phyloP scores from a whole-genome alignment of 108 stramenopile genomes.

The Stephanodiscus minutulus region DNA sequence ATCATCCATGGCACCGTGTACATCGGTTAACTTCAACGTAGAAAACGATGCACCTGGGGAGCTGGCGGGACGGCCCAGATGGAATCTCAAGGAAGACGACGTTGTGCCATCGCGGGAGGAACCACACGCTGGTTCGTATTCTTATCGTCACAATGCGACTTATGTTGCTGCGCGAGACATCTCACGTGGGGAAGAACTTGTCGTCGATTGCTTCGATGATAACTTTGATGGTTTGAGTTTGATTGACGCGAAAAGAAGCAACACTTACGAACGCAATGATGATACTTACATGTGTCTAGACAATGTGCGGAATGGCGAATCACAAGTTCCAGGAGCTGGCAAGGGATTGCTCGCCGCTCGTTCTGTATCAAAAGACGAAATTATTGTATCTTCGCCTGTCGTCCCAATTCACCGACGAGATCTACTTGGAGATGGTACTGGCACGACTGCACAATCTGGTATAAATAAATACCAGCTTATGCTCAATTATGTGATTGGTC shows the following conservation, averaged over 20 bases:
- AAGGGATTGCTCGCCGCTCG: slow-evolving; percentile 43
- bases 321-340: slow-evolving; percentile 7
- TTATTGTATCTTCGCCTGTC: slow-evolving; percentile 44
- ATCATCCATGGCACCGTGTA: slow-evolving; percentile 54
- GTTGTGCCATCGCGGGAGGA: slow-evolving; percentile 26
- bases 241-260: slow-evolving; percentile 5
- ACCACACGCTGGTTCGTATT: slow-evolving; percentile 47
- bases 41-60: slow-evolving; percentile 16
- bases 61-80: slow-evolving; percentile 17
- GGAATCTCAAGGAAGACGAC: slow-evolving; percentile 22
- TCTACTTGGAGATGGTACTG: slow-evolving; percentile 28
- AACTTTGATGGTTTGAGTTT: slow-evolving; percentile 48
- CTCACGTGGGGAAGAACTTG: slow-evolving; percentile 60
- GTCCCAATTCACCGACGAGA: slow-evolving; percentile 49
- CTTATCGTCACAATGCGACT: slow-evolving; percentile 37
- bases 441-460: slow-evolving; percentile 13
- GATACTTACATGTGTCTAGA: slow-evolving; percentile 52
- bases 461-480: slow-evolving; percentile 27
- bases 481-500: slow-evolving; percentile 44
- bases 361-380: slow-evolving; percentile 17
- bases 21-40: slow-evolving; percentile 46
- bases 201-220: slow-evolving; percentile 58
- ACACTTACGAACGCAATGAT: background rate
- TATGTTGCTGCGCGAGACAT: slow-evolving; percentile 61
- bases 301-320: slow-evolving; percentile 11